Base-by-base conservation (phyloP, 305 asterid genomes). In the Euphrasia arctica region DNA sequence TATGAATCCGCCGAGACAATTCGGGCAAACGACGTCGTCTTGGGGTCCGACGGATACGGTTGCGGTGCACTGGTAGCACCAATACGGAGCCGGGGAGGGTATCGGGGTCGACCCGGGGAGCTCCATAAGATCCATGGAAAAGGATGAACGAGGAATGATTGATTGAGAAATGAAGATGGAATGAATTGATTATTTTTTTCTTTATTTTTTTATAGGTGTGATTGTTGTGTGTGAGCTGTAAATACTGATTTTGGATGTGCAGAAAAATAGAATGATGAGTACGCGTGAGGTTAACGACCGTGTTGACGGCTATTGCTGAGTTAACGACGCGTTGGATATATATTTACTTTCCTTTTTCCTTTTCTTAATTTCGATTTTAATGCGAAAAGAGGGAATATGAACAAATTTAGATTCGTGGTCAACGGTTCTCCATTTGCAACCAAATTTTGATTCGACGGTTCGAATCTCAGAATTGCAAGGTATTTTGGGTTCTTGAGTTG, bases 1-100 rank as follows among this genome's bases (percentile, higher is more conserved):
- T 18, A 89, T 68, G 62, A 89, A 89, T 1, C 96, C 96, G 58
- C 88, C 81, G 59, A 74, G 75, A 60, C 96, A 89, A 77, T 76
- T 63, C 0, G 96, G 95, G 18, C 96, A 89, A 39, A 78, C 77
- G 29, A 75, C 69, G 67, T 74, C 52, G n/a, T 68, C 71, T 13
- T 76, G 84, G 9, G 82, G 63, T 3, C 72, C 72, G 66, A 83
- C 47, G 65, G 81, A 41, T 52, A 86, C 80, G 69, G 74, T 73
- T 42, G 87, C 65, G 14, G 90, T 83, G 72, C 96, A 89, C 54
- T 83, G 82, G 72, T 86, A 80, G 58, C 96, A 89, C 92, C 91
- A 89, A 52, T 79, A 89, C 5, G 93, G 71, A n/a, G 85, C 65
- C 18, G 82, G 56, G 0, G 77, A 58, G 0, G 69, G 51, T 70